Base-by-base conservation (phyloP, 2,329 filamentous ascomycete species). In the Cercospora sp. region DNA sequence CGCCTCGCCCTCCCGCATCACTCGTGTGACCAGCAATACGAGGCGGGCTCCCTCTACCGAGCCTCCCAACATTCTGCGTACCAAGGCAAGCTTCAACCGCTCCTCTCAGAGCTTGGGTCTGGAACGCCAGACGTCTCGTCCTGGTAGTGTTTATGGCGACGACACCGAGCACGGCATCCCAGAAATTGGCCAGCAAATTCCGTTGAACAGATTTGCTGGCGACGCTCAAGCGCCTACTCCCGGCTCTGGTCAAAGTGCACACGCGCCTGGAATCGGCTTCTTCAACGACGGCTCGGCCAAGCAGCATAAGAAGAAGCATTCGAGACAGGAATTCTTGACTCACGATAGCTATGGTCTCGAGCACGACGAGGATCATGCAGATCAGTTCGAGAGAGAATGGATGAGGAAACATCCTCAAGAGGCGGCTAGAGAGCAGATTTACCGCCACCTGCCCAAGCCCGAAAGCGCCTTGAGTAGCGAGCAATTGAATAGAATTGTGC, bases 211-310 rank as follows among this genome's bases (percentile, higher is more conserved):
- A 63, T 88, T 95, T 78, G 92, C 95, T 53, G 95, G 95, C 69
- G 94, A 98, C 78, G 95, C 98, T 9, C 95, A 99, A 82, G 95
- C 95, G 13, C 95, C 95, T 2, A 95, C 94, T 2, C 93, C 94
- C 1, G 87, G 89, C 2, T 90, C 89, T 8, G 82, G 80, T 68
- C 75, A 77, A 16, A 73, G 79, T 62, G 75, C 79, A 59, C 82
- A 76, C 66, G 70, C 78, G 48, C 74, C 81, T 40, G 83, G 83
- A 45, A 79, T 86, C 74, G 84, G 84, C 36, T 87, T 85, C 76
- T 84, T 84, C 76, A 84, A 84, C 66, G 84, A 87, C 71, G 83
- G 83, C 76, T 84, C 77, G 77, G 28, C 64, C 71, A 91, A 94
- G 76, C 82, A 84, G 67, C 78, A 80, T 63, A 89, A 93, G 70